Conservation (phyloP, 495 filamentous ascomycete species). For the Neurospora intermedia region DNA sequence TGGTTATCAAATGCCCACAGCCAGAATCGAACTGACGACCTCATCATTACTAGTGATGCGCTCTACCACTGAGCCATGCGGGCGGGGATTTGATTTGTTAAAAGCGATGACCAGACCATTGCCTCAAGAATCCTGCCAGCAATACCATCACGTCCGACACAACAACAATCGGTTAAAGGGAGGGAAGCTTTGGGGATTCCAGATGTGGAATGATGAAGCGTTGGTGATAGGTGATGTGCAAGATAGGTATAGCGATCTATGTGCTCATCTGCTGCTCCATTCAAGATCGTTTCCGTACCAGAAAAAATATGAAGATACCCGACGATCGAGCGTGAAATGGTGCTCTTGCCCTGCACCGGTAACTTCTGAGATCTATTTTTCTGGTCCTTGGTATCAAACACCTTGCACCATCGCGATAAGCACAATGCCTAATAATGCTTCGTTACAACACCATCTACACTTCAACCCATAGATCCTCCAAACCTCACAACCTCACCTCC, state of each 20-base stretch:
- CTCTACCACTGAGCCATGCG: neutral
- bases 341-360: neutral
- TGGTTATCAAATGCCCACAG: neutral
- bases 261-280: neutral
- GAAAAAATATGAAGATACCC: neutral
- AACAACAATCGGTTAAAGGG: neutral
- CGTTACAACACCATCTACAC: neutral
- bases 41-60: neutral
- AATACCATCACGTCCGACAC: neutral
- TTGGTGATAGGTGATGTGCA: neutral
- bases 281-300: neutral
- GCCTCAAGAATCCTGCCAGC: accelerated
- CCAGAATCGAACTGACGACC: neutral
- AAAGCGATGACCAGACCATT: accelerated
- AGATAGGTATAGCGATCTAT: neutral
- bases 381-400: neutral
- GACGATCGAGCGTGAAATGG: neutral
- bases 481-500: neutral
- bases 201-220: neutral
- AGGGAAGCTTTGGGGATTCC: neutral
- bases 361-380: neutral
- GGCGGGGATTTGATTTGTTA: neutral
- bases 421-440: neutral
- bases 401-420: neutral
- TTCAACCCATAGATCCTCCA: no score